A percentile compares a stretch with the other conserved stretches of the same genome.
phyloP scores from a whole-genome alignment of 2,329 filamentous ascomycete genomes.

The Cladophialophora yegresii region DNA sequence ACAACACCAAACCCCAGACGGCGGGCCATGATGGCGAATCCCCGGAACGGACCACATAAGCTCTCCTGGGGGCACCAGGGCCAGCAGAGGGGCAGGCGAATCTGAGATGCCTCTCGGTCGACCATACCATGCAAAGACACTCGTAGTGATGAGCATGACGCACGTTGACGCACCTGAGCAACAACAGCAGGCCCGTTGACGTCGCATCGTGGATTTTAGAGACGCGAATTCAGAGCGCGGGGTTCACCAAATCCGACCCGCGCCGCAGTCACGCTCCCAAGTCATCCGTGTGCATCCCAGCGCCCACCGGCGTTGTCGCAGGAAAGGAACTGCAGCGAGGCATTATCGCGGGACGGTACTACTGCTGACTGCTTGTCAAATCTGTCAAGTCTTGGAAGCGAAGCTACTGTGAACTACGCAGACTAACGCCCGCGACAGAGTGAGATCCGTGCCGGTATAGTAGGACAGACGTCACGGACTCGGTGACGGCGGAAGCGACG shows the following conservation, averaged over 20 bases:
- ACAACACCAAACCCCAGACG: neutral
- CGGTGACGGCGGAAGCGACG: neutral
- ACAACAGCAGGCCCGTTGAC: neutral
- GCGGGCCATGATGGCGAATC: neutral
- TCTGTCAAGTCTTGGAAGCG: neutral
- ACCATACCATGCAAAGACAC: neutral
- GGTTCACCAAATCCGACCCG: neutral
- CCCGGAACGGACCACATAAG: constrained; percentile 2
- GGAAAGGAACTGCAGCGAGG: neutral
- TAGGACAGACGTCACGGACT: neutral
- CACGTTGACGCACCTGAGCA: neutral
- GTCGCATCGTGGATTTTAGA: neutral
- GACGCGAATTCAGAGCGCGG: neutral
- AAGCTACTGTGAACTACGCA: neutral
- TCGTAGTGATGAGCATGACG: constrained; percentile 9
- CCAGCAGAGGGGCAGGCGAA: too few relatives aligned
- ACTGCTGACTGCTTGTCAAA: constrained; percentile 9
- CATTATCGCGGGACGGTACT: constrained; percentile 4
- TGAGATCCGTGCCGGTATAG: constrained; percentile 4
- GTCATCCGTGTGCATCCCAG: neutral
- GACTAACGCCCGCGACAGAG: constrained; percentile 9
- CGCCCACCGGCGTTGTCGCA: neutral
- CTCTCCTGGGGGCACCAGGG: neutral
- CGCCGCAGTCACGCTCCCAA: neutral
- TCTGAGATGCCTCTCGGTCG: neutral